Base-by-base conservation (phyloP, 1,284 basidiomycete genomes). In the Ceratobasidium sp. region DNA sequence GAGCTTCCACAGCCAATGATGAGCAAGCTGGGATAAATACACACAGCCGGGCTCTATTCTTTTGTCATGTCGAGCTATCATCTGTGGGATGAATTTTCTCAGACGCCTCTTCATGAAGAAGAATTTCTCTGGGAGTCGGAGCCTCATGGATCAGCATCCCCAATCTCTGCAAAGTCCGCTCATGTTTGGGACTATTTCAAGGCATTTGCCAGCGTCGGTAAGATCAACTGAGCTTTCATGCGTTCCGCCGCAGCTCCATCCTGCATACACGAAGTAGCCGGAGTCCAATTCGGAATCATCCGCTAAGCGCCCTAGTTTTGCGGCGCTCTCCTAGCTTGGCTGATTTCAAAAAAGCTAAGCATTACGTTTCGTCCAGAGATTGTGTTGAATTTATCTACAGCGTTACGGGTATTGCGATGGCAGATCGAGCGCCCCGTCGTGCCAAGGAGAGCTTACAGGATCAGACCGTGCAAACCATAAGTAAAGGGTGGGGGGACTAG, bases 1-100 rank as follows among this genome's bases (percentile, higher is more conserved):
- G 17, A 59, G 9, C 67, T 69, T 56, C 54, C 20, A 23, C 15
- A 23, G 13, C 23, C 26, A 61, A n/a, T 54, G 54, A 71, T n/a
- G 56, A 61, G 17, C 42, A 71, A 71, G 42, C 56, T 23, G 1
- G 38, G 10, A 5, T 50, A 48, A 61, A 61, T 42, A 48, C 42
- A 33, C 33, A 46, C 40, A 71, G 48, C 46, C 42, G 46, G 42
- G 9, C 26, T 28, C 57, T 28, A 46, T 26, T 48, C 40, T 71
- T 71, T 33, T 48, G 38, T 33, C 69, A 20, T 38, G 69, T 71
- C 69, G 23, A 44, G 5, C 57, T 33, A 71, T 71, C 69, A 71
- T 71, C 69, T 71, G 7, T 42, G 17, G 42, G 56, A 17, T 26
- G 17, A 1, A 38, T 23, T 52, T 40, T 67, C 46, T 9, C 28